Evolutionary conservation across 805 yeast genomes (phyloP).

Genomic region (Hanseniaspora nectarophila): DNA sequence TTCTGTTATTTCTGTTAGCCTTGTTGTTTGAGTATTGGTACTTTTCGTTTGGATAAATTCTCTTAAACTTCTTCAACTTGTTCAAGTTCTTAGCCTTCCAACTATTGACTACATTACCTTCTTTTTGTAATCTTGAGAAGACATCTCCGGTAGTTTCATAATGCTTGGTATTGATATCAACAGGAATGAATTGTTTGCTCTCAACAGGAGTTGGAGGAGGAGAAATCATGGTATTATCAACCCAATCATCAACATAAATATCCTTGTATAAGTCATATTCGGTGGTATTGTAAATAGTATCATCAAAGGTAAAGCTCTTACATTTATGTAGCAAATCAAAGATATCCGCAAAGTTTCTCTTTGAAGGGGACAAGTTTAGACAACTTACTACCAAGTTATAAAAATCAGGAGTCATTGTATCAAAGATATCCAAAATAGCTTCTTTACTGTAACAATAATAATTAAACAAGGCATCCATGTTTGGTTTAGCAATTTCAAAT

Average conservation of each 20-base stretch:
- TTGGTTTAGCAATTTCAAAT: constrained; percentile 64
- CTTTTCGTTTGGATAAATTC: not conserved
- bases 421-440: constrained; percentile 80
- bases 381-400: constrained; percentile 71
- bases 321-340: constrained; percentile 45
- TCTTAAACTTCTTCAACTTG: constrained; percentile 3
- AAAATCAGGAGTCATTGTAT: constrained; percentile 74
- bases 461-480: constrained; percentile 61
- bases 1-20: constrained; percentile 11
- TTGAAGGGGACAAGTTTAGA: constrained; percentile 74
- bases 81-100: constrained; percentile 7
- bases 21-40: constrained; percentile 12
- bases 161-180: constrained; percentile 13
- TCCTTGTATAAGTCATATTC: constrained; percentile 30
- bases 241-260: constrained; percentile 2
- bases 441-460: constrained; percentile 83
- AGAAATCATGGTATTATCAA: not conserved
- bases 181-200: not conserved
- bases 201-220: constrained; percentile 2
- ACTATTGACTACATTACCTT: not conserved
- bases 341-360: constrained; percentile 57
- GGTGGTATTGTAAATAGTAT: constrained; percentile 41
- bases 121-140: constrained; percentile 4
- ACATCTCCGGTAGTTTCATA: constrained; percentile 13
- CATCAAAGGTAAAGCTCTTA: constrained; percentile 71